These are phyloP conservation scores for Saccharata proteae DNA, from an alignment of 2,329 filamentous ascomycete species.

Conservation along the genomic window DNA sequence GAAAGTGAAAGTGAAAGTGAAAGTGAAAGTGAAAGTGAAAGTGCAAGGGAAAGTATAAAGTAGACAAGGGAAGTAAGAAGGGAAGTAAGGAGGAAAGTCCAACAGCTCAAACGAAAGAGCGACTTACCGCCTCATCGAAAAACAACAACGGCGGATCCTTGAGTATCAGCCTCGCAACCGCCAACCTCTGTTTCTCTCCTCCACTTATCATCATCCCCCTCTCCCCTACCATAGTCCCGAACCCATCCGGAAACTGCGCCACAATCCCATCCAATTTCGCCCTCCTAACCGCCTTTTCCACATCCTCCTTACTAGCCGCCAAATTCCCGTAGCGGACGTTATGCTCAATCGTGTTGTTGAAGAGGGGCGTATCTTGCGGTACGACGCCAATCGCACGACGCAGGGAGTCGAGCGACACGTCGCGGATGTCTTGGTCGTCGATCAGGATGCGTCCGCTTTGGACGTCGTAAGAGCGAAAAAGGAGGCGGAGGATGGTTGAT, in stretches of 20 bases:
- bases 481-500: constrained; percentile 76
- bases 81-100: background rate
- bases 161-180: constrained; percentile 68
- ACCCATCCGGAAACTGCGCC: constrained; percentile 69
- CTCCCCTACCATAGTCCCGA: constrained; percentile 84
- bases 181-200: constrained; percentile 85
- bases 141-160: constrained; percentile 86
- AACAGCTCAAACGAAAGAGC: too few relatives aligned
- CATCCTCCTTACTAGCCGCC: constrained; percentile 58
- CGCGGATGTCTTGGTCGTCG: constrained; percentile 82
- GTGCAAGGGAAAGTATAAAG: constrained; percentile 29
- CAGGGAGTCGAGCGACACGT: constrained; percentile 71
- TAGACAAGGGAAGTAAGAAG: background rate
- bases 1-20: too few relatives aligned
- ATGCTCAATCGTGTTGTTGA: constrained; percentile 92
- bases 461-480: constrained; percentile 92
- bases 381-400: constrained; percentile 85
- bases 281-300: constrained; percentile 65
- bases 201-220: constrained; percentile 80
- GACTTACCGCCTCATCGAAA: constrained; percentile 92
- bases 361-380: constrained; percentile 90
- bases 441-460: constrained; percentile 77
- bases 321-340: constrained; percentile 91
- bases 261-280: constrained; percentile 71
- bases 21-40: background rate